phyloP scores from a whole-genome alignment of 257 asterid genomes.

The Solanum etuberosum region DNA sequence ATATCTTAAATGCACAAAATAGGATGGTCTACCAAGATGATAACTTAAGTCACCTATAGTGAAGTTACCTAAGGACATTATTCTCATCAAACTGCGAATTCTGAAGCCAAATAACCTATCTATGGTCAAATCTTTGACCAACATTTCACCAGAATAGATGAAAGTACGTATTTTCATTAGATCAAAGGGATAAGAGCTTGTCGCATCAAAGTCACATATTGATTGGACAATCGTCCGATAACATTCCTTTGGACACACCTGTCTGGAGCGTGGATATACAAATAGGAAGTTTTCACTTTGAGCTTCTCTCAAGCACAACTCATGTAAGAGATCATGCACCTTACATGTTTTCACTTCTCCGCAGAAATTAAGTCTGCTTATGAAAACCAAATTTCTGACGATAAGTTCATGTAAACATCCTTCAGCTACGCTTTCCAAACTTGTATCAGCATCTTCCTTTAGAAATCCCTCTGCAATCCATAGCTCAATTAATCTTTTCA shows the following conservation, averaged over 20 bases:
- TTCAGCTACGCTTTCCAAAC: not conserved
- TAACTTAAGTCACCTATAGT: no score
- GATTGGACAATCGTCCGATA: not conserved
- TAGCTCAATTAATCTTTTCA: not conserved
- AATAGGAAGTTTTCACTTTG: not conserved
- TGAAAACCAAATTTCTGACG: slow-evolving; percentile 1
- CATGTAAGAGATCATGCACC: slow-evolving; percentile 3
- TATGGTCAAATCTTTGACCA: not conserved
- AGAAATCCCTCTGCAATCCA: slow-evolving; percentile 13
- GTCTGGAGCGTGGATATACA: not conserved
- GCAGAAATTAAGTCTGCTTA: not conserved
- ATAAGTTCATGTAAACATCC: slow-evolving; percentile 2
- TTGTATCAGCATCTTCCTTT: not conserved
- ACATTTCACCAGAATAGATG: not conserved
- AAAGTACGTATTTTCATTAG: not conserved
- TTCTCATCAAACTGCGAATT: no score
- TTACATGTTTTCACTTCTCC: slow-evolving; percentile 3
- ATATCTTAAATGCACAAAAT: no score
- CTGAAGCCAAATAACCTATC: not conserved
- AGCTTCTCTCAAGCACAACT: slow-evolving; percentile 7
- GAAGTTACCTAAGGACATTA: no score
- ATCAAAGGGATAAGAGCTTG: not conserved
- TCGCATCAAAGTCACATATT: not conserved
- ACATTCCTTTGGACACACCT: not conserved
- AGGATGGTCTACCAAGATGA: no score